Evolutionary conservation across 257 asterid species (phyloP).

Genomic region (Salvia miltiorrhiza): DNA sequence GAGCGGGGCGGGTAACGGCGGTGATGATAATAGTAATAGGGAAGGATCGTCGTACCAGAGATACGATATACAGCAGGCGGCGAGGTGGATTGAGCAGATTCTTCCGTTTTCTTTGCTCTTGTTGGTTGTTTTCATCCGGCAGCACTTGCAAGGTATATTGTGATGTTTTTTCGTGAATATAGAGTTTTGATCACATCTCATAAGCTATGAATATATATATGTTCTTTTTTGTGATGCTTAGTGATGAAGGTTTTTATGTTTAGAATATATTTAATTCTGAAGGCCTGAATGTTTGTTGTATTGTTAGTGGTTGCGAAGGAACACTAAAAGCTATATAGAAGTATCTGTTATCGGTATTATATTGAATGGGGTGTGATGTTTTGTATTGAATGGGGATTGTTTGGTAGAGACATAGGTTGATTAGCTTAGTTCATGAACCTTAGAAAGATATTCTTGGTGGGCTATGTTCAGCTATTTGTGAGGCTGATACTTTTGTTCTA

Average conservation of each 20-base stretch:
- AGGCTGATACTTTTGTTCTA: conserved; percentile 11
- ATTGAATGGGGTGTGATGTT: neutral
- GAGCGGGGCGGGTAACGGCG: conserved; percentile 15
- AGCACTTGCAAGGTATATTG: conserved; percentile 78
- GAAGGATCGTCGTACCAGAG: conserved; percentile 60
- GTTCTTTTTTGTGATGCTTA: neutral
- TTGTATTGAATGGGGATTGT: neutral
- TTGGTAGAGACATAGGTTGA: neutral
- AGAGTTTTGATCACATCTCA: neutral
- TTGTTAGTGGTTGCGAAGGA: neutral
- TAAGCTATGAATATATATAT: neutral
- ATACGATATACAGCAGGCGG: conserved; percentile 77
- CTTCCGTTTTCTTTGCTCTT: conserved; percentile 82
- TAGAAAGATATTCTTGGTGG: neutral
- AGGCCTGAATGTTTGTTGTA: neutral
- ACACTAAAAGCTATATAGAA: neutral
- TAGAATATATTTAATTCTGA: neutral
- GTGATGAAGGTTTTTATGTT: neutral
- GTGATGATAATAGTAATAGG: conserved; percentile 25
- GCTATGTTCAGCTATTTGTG: neutral
- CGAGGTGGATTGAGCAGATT: conserved; percentile 87
- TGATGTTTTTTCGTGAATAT: neutral
- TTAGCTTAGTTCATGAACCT: conserved; percentile 8
- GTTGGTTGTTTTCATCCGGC: conserved; percentile 84
- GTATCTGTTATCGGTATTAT: neutral